phyloP scores from a whole-genome alignment of 1,139 yeast genomes.

The Arxiozyma slooffiae region DNA sequence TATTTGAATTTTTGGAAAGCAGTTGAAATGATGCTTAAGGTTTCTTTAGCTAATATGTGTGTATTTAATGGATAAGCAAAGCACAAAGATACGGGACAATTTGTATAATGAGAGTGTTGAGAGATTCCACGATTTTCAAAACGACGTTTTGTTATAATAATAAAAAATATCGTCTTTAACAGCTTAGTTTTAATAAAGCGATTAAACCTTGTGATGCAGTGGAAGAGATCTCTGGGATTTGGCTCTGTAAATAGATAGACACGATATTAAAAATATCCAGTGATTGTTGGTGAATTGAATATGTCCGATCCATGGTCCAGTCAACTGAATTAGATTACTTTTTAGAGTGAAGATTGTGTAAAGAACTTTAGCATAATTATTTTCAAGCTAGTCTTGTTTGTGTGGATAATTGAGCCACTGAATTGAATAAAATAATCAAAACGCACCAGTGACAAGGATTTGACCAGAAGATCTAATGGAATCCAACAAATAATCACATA shows the following conservation, averaged over 20 bases:
- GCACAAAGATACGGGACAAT: slow-evolving; percentile 45
- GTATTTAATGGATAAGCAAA: slow-evolving; percentile 60
- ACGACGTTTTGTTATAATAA: slow-evolving; percentile 41
- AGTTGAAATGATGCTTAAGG: slow-evolving; percentile 60
- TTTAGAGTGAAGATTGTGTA: slow-evolving; percentile 67
- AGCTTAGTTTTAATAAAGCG: slow-evolving; percentile 58
- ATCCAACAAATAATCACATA: slow-evolving; percentile 68
- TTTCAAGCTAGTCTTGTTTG: slow-evolving; percentile 36
- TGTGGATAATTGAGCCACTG: slow-evolving; percentile 38
- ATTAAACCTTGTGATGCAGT: slow-evolving; percentile 84
- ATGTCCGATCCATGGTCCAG: slow-evolving; percentile 93
- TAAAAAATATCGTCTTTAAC: slow-evolving; percentile 51
- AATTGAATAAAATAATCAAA: slow-evolving; percentile 66
- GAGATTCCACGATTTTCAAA: slow-evolving; percentile 44
- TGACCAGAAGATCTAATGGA: slow-evolving; percentile 79
- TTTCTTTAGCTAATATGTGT: slow-evolving; percentile 68
- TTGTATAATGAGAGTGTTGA: slow-evolving; percentile 51
- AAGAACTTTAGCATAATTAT: slow-evolving; percentile 53
- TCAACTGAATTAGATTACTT: slow-evolving; percentile 76
- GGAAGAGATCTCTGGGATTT: slow-evolving; percentile 52
- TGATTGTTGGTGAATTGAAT: slow-evolving; percentile 50
- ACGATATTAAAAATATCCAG: slow-evolving; percentile 51
- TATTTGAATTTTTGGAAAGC: slow-evolving; percentile 54
- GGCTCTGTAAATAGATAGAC: slow-evolving; percentile 55
- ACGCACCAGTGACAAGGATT: slow-evolving; percentile 68